Evolutionary conservation across 805 yeast genomes (phyloP).

Genomic region (Ogataea allantospora): DNA sequence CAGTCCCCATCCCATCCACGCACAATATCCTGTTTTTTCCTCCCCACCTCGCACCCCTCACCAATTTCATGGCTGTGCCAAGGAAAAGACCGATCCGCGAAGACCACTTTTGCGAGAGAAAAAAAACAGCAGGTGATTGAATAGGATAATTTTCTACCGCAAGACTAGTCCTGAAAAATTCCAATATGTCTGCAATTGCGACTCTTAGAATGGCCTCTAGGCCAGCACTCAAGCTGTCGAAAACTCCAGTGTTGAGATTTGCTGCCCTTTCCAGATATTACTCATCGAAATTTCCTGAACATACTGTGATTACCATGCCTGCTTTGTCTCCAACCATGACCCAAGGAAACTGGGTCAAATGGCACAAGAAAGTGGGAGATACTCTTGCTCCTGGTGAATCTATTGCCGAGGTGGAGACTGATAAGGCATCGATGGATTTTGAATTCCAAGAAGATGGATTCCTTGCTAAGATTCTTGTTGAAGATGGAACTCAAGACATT

Average conservation of each 20-base stretch:
- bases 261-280: slow-evolving; percentile 21
- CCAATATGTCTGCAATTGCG: slow-evolving; percentile 34
- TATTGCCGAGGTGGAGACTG: slow-evolving; percentile 96
- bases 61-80: no score
- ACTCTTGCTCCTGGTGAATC: slow-evolving; percentile 87
- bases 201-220: slow-evolving; percentile 32
- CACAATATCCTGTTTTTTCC: no score
- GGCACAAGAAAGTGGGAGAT: slow-evolving; percentile 92
- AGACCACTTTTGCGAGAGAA: slow-evolving; percentile 5
- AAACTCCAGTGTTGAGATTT: slow-evolving; percentile 13
- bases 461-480: slow-evolving; percentile 82
- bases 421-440: slow-evolving; percentile 96
- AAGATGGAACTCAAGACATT: slow-evolving; percentile 82
- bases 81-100: slow-evolving; percentile 27
- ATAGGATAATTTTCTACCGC: background rate
- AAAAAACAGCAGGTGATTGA: slow-evolving; percentile 15
- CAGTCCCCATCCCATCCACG: no score
- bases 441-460: slow-evolving; percentile 97
- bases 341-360: slow-evolving; percentile 84
- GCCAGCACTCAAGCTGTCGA: slow-evolving; percentile 26
- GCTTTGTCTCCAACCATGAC: slow-evolving; percentile 99
- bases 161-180: slow-evolving; percentile 3
- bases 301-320: slow-evolving; percentile 93
- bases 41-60: no score
- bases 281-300: slow-evolving; percentile 42